Evolutionary conservation across 2,329 filamentous ascomycete genomes (phyloP), one percentile per base, ranked within the genome.

Genomic region (Ophiostoma fasciatum): DNA sequence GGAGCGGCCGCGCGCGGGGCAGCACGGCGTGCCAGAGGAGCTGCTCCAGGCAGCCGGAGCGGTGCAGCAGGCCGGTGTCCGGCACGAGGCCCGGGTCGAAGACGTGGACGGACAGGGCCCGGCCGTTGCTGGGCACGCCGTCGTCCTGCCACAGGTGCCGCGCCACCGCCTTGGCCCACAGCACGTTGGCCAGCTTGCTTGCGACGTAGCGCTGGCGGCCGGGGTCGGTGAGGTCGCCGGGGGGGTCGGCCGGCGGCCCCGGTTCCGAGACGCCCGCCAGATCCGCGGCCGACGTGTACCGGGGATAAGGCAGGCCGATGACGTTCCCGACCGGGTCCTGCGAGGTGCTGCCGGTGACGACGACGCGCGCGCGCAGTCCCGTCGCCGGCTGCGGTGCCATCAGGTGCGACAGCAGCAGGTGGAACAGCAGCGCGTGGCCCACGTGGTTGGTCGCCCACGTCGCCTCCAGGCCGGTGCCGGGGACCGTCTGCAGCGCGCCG

Each of bases 401-500:
- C n/a, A 65, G 48, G 29, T 52, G 33, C 0, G 61, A 57, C 4
- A 49, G 49, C 4, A 71, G 53, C 4, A 68, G 56, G 36, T 62
- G 59, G 45, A 65, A 63, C 26, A 42, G 28, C 22, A 39, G 33
- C 2, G 36, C 33, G 43, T 71, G 63, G 5, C 65, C 65, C 28
- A 68, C 54, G 42, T 69, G 63, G 38, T 58, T 63, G 42, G 66
- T 53, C 5, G 52, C 63, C 43, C 71, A 71, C 7, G 60, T 63
- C 22, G 47, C 44, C 45, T 71, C 66, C 28, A 67, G 46, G 7
- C 60, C 59, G 15, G 35, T 20, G 18, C 19, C 31, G 6, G 39
- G 32, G 12, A 15, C 15, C 12, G 22, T 34, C 12, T 21, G 18
- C 27, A 39, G 33, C 7, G 18, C 22, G 18, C 20, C 33, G 5